Evolutionary conservation across 805 yeast genomes (phyloP), one percentile per base, ranked within the genome.

Genomic region (Nakazawaea wickerhamii): DNA sequence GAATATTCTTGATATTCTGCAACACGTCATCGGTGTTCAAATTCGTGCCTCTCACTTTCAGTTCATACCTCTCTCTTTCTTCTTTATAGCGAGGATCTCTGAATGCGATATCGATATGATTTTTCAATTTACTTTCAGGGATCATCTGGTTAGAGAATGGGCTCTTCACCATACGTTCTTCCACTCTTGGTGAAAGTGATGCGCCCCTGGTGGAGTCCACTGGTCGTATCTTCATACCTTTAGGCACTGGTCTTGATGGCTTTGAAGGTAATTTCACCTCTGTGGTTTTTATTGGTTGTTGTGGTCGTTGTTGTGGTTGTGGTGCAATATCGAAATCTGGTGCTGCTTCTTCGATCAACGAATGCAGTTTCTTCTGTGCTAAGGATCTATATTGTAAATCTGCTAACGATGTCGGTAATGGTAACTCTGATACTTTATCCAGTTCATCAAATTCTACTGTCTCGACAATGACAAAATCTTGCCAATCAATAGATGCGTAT

Each of bases 401-500:
- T 7, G 76, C 70, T 36, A 81, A 63, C 3, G 70, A 64, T 39
- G 83, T 55, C 0, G 95, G 86, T 8, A 55, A 51, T 0, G 75
- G 68, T 39, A 81, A 61, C 39, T 78, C 82, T 4, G 76, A 70
- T 9, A 71, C 75, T 46, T 71, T 68, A 57, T 81, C 89, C 5
- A 75, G 60, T 2, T 77, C 79, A 13, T 76, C 75, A 50, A 88
- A 82, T 38, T 71, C 78, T 11, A 89, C 68, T 2, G 81, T 77
- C 38, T 80, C 87, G 6, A 86, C 82, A 14, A 86, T 68, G 2
- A 71, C 68, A 55, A 90, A 91, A 48, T 84, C 86, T 43, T 81
- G 80, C 99, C 99, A 91, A 61, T 90, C 89, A 18, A 88, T 80
- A 8, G 84, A 74, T 0, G 90, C 87, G 61, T 72, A 86, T 32